Base-by-base conservation (phyloP, 305 asterid species). In the Ilex paraguariensis region DNA sequence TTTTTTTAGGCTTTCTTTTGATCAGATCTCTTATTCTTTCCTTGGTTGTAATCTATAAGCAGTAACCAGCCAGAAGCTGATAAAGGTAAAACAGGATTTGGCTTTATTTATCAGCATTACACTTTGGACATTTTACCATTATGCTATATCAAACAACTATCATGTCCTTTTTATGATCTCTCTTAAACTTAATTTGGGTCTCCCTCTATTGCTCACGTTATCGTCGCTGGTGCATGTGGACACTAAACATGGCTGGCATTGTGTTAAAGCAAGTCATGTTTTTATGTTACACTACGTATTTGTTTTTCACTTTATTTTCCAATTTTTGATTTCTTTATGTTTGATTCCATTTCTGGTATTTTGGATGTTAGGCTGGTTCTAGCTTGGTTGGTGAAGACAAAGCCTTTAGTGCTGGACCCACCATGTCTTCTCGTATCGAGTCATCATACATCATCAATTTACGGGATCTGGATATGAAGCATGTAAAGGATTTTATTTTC, bases 401-500 rank as follows among this genome's bases (percentile, higher is more conserved):
- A 71, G 69, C 88, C 70, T 76, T 70, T 55, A 72, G 73, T 74
- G 65, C 87, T 44, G 91, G 94, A 72, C 76, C 83, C 36, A 63
- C 86, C 42, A 85, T 76, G 70, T 90, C 91, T 73, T 80, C 95
- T 77, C 88, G 91, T 66, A 80, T 92, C 67, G 97, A 89, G 71
- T 92, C 96, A 59, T 90, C 98, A 52, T 89, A 87, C 67, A 67
- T 79, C 66, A 73, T 90, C 77, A 84, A 79, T 65, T 72, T 92
- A 66, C 84, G 94, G 56, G 96, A 90, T 81, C 90, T 92, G 77
- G 96, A 87, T 65, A 85, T 92, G 96, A 92, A 86, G 83, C 97
- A 92, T 62, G 87, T 92, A 42, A 89, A 89, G 74, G 97, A 92
- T 75, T 84, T 89, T 70, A 71, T 79, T 73, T 89, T 89, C 72